Conservation (phyloP, 805 yeast species). For the Candida piceae region DNA sequence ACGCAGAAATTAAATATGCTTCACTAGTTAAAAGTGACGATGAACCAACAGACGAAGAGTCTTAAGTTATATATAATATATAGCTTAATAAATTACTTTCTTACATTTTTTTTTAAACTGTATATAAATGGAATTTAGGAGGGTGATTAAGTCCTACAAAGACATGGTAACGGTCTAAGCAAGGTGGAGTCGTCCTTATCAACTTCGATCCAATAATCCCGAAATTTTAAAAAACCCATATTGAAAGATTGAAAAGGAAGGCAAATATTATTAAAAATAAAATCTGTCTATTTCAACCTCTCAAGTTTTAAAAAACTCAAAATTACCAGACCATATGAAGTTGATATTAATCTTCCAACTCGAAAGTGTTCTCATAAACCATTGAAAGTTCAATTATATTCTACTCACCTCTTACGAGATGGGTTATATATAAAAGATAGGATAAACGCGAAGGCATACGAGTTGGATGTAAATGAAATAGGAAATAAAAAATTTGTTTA, state of each 20-base stretch:
- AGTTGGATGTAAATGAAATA: slow-evolving; percentile 13
- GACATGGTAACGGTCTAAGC: slow-evolving; percentile 18
- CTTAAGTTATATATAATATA: background rate
- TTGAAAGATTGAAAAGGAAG: background rate
- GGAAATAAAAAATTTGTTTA: no score
- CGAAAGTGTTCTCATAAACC: slow-evolving; percentile 23
- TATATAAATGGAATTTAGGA: slow-evolving; percentile 13
- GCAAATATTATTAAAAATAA: background rate
- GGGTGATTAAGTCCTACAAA: slow-evolving; percentile 25
- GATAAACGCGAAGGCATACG: slow-evolving; percentile 22
- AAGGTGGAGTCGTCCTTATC: slow-evolving; percentile 25
- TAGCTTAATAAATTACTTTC: no score
- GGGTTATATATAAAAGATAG: slow-evolving; percentile 10
- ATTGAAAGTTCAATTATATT: slow-evolving; percentile 7
- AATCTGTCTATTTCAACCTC: no score
- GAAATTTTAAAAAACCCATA: slow-evolving; percentile 2
- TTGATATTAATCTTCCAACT: slow-evolving; percentile 19
- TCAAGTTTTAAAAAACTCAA: background rate
- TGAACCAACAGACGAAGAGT: slow-evolving; percentile 4
- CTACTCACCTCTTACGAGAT: slow-evolving; percentile 6
- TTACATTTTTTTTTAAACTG: background rate
- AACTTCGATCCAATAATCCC: background rate
- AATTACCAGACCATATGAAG: background rate
- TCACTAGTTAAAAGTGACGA: slow-evolving; percentile 3
- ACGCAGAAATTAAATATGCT: slow-evolving; percentile 4